Evolutionary conservation across 768 basidiomycete species (phyloP), one percentile per base, ranked within the genome.

Genomic region (Mrakia hoshinonis): DNA sequence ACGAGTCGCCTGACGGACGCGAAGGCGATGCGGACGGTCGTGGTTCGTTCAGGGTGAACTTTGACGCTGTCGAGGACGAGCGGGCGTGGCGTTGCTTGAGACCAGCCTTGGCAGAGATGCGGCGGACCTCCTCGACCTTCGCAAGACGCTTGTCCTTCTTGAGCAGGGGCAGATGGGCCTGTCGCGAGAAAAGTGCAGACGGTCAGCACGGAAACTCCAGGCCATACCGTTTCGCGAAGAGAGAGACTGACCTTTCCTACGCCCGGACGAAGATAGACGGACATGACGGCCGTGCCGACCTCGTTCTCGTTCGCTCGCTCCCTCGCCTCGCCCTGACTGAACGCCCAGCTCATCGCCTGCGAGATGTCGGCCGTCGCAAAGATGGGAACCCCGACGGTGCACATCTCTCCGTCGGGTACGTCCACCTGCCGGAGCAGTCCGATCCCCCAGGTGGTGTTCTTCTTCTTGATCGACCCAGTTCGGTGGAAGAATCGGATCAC

Each of bases 401-500:
- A n/a, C 5, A 69, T 51, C 38, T 70, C 69, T 31, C 74, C 62
- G 61, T 79, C 79, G 15, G 72, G 68, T 10, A 77, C 54, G 22
- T 78, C 75, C 20, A 70, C 55, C 3, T 80, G 64, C 9, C 75
- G 69, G 0, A 80, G 54, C 5, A 76, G 68, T 3, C 77, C 79
- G 18, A 80, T 54, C 1, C 75, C 80, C 71, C 60, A 67, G 6
- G 76, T 47, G 3, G 73, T 61, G 12, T 68, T 74, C 36, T 75
- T 75, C 72, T 80, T 80, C 73, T 77, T 78, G 63, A 79, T 51
- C 13, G 76, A 74, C 13, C 73, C 74, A 2, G 74, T 73, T 5
- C 62, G 52, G 3, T 55, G 48, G 39, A 75, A 58, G 34, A 81
- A 77, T 0, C 75, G 74, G 31, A 81, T 63, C 20, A 81, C 52